Evolutionary conservation across 805 yeast genomes (phyloP).

Genomic region (Ogataea kodamae): DNA sequence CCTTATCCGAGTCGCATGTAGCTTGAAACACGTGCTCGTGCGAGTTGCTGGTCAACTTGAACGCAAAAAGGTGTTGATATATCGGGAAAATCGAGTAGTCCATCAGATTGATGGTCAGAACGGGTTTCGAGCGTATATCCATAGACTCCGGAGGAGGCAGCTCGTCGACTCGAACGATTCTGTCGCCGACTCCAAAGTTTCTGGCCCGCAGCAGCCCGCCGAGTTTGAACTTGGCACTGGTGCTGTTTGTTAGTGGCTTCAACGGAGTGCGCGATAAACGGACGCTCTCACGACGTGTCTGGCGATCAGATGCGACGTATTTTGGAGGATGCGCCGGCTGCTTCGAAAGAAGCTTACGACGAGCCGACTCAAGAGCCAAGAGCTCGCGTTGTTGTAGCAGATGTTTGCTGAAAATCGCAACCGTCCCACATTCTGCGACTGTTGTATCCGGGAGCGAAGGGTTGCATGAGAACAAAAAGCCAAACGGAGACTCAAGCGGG

Average conservation of each 20-base stretch:
- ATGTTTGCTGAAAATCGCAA: slow-evolving; percentile 43
- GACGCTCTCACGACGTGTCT: slow-evolving; percentile 6
- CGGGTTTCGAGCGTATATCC: slow-evolving; percentile 51
- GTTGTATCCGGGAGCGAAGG: slow-evolving; percentile 33
- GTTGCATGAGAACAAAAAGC: slow-evolving; percentile 48
- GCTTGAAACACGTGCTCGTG: slow-evolving; percentile 66
- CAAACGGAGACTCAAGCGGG: slow-evolving; percentile 43
- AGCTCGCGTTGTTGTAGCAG: slow-evolving; percentile 50
- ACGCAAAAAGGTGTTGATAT: slow-evolving; percentile 45
- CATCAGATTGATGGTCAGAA: slow-evolving; percentile 43
- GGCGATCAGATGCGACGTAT: slow-evolving; percentile 3
- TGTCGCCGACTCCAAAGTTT: slow-evolving; percentile 50
- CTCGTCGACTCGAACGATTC: slow-evolving; percentile 46
- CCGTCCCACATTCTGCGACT: slow-evolving; percentile 39
- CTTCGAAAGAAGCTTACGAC: slow-evolving; percentile 11
- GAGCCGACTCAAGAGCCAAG: slow-evolving; percentile 44
- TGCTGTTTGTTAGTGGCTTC: slow-evolving; percentile 2
- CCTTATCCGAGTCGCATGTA: slow-evolving; percentile 53
- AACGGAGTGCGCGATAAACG: slow-evolving; percentile 7
- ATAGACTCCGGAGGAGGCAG: slow-evolving; percentile 52
- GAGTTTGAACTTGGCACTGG: slow-evolving; percentile 25
- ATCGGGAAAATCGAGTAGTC: slow-evolving; percentile 49
- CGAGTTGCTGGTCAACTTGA: slow-evolving; percentile 40
- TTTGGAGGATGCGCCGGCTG: slow-evolving; percentile 4
- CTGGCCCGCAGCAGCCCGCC: slow-evolving; percentile 41